Evolutionary conservation across 192 early-diverging fungal genomes (phyloP), one percentile per base, ranked within the genome.

Genomic region (Gamsiella multidivaricata): DNA sequence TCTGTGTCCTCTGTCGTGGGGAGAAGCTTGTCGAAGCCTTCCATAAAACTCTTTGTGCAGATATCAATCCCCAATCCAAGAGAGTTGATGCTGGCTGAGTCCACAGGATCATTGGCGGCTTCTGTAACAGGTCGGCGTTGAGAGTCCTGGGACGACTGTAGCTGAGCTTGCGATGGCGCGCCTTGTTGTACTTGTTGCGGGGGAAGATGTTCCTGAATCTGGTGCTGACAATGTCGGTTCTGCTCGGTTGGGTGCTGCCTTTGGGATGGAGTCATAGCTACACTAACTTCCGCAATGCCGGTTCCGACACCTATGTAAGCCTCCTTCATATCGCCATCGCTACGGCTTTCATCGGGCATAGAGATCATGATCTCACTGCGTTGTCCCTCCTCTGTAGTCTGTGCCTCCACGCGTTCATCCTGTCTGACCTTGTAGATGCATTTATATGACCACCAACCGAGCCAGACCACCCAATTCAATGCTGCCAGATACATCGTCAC

Each of bases 41-140:
- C 42, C 26, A 54, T 45, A 34, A 43, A 14, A 34, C 18, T 28
- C 33, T 39, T 46, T 33, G 29, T 51, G 29, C 34, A 33, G 7
- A 74, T 54, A 9, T 65, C 71, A 23, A 74, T 74, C 9, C 71
- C 71, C 31, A 74, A 32, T 18, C 71, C 71, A n/a, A 65, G 23
- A 0, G 71, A 57, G 33, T 23, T 69, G 14, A 18, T n/a, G 47
- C 36, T 52, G 32, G 5, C 42, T 32, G 9, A 25, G 63, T 33
- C 53, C 2, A n/a, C 55, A 8, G 32, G 0, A 47, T 22, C 15
- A 0, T 26, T 17, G 6, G 43, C 31, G 2, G 12, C 22, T 41
- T 5, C 46, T 32, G 46, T 12, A 45, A 41, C 11, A 36, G n/a
- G n/a, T n/a, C n/a, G 8, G 39, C 39, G 39, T 14, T 41, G 39